These are phyloP conservation scores for Forsythia suspensa DNA, from an alignment of 257 asterid species.

Conservation along the genomic window DNA sequence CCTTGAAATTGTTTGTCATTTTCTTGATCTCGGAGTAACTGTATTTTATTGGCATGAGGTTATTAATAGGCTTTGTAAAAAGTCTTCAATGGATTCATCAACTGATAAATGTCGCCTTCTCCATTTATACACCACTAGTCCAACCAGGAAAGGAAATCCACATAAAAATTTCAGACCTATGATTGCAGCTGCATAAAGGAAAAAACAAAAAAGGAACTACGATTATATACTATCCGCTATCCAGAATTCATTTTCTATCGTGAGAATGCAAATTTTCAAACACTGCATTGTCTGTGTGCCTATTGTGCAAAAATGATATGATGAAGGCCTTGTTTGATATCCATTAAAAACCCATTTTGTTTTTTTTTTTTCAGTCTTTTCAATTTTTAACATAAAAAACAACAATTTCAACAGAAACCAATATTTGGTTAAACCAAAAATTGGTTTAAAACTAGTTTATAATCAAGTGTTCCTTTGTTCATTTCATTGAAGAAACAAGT, in stretches of 20 bases:
- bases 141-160: constrained; percentile 42
- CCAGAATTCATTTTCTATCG: not conserved
- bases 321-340: too few relatives aligned
- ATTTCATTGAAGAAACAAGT: not conserved
- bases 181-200: constrained; percentile 33
- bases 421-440: too few relatives aligned
- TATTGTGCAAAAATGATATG: not conserved
- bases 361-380: too few relatives aligned
- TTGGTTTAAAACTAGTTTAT: too few relatives aligned
- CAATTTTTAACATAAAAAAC: too few relatives aligned
- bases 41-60: constrained; percentile 48
- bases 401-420: too few relatives aligned
- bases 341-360: too few relatives aligned
- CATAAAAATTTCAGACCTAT: constrained; percentile 33
- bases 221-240: not conserved
- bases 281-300: not conserved
- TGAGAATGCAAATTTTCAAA: not conserved
- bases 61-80: constrained; percentile 30
- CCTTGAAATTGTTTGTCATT: constrained; percentile 48
- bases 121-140: constrained; percentile 30
- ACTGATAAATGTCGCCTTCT: constrained; percentile 33
- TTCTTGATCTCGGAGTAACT: constrained; percentile 39
- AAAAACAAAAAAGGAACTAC: not conserved
- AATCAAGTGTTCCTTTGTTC: not conserved
- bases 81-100: constrained; percentile 38